A percentile compares a stretch with the other conserved stretches of the same genome.
Conservation (phyloP, 2,329 filamentous ascomycete species). For the Trichoderma sp. region DNA sequence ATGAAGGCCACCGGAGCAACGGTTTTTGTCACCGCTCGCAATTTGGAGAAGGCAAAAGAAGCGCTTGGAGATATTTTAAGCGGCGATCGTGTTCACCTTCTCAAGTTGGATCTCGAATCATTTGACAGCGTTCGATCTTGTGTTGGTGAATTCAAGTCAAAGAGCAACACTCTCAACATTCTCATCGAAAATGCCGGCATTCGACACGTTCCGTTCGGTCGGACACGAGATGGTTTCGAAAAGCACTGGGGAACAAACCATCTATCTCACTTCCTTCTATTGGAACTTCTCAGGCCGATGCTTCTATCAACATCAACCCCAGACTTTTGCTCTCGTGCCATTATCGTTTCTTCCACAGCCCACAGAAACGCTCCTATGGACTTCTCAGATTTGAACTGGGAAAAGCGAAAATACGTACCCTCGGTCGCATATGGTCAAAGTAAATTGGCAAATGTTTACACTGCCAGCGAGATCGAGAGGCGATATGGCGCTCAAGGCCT, state of each 20-base stretch:
- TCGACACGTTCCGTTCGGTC: slow-evolving; percentile 36
- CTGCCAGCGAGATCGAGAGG: slow-evolving; percentile 50
- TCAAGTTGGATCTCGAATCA: slow-evolving; percentile 29
- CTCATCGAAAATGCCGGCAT: slow-evolving; percentile 46
- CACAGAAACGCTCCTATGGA: slow-evolving; percentile 21
- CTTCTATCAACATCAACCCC: slow-evolving; percentile 32
- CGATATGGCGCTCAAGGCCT: slow-evolving; percentile 43
- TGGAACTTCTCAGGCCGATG: slow-evolving; percentile 39
- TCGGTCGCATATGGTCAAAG: slow-evolving; percentile 44
- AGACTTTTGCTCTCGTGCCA: slow-evolving; percentile 30
- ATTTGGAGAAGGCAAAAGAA: slow-evolving; percentile 26
- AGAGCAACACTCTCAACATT: slow-evolving; percentile 29
- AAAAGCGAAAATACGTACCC: slow-evolving; percentile 28
- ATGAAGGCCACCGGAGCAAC: slow-evolving; percentile 37
- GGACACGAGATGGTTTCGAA: slow-evolving; percentile 42
- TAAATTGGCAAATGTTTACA: slow-evolving; percentile 51
- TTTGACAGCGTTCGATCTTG: slow-evolving; percentile 28
- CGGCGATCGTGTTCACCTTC: slow-evolving; percentile 21
- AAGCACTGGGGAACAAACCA: slow-evolving; percentile 44
- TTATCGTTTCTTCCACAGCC: slow-evolving; percentile 30
- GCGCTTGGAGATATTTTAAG: slow-evolving; percentile 23
- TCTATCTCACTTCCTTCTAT: slow-evolving; percentile 43
- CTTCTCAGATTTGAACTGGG: slow-evolving; percentile 25
- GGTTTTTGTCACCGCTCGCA: slow-evolving; percentile 27
- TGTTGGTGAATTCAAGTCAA: slow-evolving; percentile 22